Evolutionary conservation across 192 early-diverging fungal species (phyloP), one percentile per base, ranked within the genome.

Genomic region (Backusella parvicylindrica): DNA sequence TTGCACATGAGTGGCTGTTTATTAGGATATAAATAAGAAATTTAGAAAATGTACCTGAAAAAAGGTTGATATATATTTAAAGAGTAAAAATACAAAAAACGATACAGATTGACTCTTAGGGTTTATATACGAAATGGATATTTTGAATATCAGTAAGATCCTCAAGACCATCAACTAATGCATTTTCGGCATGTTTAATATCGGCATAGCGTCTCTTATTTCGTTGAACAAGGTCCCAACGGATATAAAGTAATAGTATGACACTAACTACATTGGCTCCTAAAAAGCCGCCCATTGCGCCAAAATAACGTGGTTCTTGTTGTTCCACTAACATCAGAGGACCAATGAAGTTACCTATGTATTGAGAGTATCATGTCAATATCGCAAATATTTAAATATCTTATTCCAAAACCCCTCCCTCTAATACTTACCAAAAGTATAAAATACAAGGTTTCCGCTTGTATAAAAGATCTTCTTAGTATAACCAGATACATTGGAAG

Each of bases 381-480:
- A 67, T 12, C 7, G 12, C 2, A 40, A 12, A 32, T 47, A 18
- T 6, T 6, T 47, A n/a, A n/a, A 47, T 47, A 7, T 7, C 18
- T 47, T 0, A 18, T n/a, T n/a, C n/a, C 13, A 68, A 47, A 47
- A 21, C 23, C 11, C n/a, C n/a, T n/a, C n/a, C n/a, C n/a, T n/a
- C 63, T 28, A 70, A 66, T 15, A 67, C 41, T 33, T 77, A 30
- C 75, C 75, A 49, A 65, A n/a, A 5, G 65, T 68, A 38, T 76
- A 76, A 26, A 32, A 50, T 4, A 76, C 30, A 33, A 76, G 69
- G 11, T 53, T 63, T 1, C 23, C 0, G 3, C 50, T 68, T 16
- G 69, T 76, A 37, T 76, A 76, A 47, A 68, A 75, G 18, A 75
- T 68, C 47, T 75, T 77, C 50, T 77, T 77, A 3, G 76, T 67